Conservation (phyloP, 1,284 basidiomycete species). For the Naganishia sp. region DNA sequence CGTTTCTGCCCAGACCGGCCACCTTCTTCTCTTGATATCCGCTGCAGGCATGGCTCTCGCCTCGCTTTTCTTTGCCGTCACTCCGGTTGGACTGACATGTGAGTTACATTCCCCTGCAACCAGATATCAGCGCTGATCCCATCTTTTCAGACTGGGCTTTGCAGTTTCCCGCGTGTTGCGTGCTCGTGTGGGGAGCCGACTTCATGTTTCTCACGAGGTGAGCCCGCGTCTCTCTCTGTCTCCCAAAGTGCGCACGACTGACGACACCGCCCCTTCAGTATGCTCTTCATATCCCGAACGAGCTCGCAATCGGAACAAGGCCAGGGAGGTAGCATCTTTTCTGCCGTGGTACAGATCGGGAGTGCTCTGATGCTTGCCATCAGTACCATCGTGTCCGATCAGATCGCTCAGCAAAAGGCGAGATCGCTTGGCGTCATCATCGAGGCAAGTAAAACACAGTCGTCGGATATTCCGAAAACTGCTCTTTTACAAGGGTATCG, state of each 20-base stretch:
- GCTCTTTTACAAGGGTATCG: conserved; percentile 22
- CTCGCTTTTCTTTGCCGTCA: conserved; percentile 20
- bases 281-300: conserved; percentile 22
- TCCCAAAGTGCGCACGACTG: not conserved
- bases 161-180: conserved; percentile 15
- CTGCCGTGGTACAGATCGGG: conserved; percentile 4
- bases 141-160: conserved; percentile 5
- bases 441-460: conserved; percentile 20
- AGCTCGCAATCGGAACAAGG: conserved; percentile 21
- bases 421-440: conserved; percentile 6
- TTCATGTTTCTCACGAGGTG: conserved; percentile 24
- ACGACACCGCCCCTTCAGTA: not conserved
- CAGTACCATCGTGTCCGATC: conserved; percentile 22
- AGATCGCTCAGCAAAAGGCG: conserved; percentile 14
- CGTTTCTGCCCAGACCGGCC: conserved; percentile 4
- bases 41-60: conserved; percentile 6
- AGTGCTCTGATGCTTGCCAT: conserved; percentile 17
- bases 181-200: conserved; percentile 18
- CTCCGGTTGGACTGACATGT: conserved; percentile 12
- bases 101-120: not conserved
- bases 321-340: conserved; percentile 22
- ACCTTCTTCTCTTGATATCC: conserved; percentile 19
- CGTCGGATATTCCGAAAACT: conserved; percentile 2
- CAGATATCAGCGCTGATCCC: not conserved
- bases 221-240: not conserved